Conservation (phyloP, 495 filamentous ascomycete species). For the Copromyces sp. region DNA sequence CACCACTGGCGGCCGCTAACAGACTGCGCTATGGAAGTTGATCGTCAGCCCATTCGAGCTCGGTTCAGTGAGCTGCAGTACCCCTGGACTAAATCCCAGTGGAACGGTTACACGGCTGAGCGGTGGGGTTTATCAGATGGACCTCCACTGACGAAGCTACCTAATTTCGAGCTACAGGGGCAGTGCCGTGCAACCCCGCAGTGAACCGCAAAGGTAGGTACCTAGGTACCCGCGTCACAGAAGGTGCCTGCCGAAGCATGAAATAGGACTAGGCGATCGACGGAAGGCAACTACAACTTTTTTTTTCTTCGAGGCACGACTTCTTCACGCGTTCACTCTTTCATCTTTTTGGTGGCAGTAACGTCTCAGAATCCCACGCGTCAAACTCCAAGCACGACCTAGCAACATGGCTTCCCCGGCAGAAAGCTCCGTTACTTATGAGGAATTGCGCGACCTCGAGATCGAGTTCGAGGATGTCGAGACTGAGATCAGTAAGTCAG, state of each 20-base stretch:
- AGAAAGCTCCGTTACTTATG: constrained; percentile 36
- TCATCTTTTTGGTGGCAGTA: neutral
- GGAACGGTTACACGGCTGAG: neutral
- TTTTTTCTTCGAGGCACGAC: neutral
- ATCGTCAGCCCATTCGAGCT: neutral
- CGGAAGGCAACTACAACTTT: neutral
- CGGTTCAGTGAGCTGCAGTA: neutral
- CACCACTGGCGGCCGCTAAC: neutral
- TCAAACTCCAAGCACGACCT: neutral
- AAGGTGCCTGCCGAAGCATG: neutral
- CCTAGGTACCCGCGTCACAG: neutral
- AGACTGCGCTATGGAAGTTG: neutral
- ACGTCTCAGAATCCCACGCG: neutral
- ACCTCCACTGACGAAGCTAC: neutral
- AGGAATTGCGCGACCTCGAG: constrained; percentile 54
- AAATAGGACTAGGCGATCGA: neutral
- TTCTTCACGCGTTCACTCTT: neutral
- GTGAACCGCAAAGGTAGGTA: neutral
- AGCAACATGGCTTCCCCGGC: constrained; percentile 17
- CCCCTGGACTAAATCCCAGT: neutral
- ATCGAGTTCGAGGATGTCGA: constrained; percentile 62
- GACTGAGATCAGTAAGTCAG: constrained; percentile 53
- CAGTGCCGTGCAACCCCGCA: neutral
- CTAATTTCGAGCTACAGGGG: neutral
- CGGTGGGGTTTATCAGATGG: neutral